Evolutionary conservation across 768 basidiomycete genomes (phyloP), one percentile per base, ranked within the genome.

Genomic region (Phylloporus rhodoxanthus): DNA sequence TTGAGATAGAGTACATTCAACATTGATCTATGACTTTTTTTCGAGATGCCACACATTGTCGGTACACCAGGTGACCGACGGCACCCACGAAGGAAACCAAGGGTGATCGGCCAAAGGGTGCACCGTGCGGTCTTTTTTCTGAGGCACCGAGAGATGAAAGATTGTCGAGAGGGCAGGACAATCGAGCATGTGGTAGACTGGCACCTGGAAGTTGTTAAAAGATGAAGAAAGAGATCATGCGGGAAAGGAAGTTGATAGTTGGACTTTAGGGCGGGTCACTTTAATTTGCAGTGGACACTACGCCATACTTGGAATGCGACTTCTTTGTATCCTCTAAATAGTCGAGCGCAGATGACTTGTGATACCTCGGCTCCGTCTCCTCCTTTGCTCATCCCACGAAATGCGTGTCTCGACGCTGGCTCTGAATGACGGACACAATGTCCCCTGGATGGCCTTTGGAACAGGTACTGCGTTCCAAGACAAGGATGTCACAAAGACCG

Each of bases 131-230:
- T 53, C 70, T 58, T n/a, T n/a, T 32, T 54, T 84, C 78, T 84
- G 68, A 83, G 81, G 78, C 75, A 59, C 66, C 62, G 57, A 45
- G 59, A 55, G 77, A 78, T 81, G 76, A 74, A 74, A 65, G 75
- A 74, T 68, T 73, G 74, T 61, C 69, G 60, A 51, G 50, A 43
- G 53, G 44, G 8, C 50, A 38, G 54, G 65, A 70, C 73, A 75
- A 70, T 63, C 75, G 62, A 74, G 68, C 76, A 80, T 82, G 78
- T 82, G 77, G 75, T 75, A 72, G 60, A 60, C 62, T 57, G 64
- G 73, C 61, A 70, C 75, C 82, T 76, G 71, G 55, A 70, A 70
- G 70, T 76, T 81, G 82, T 82, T 81, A 82, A 82, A 83, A 82
- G 78, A 81, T 81, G 72, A 10, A 63, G 37, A 45, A 63, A n/a